Conservation (phyloP, 176 grass and related monocot species). For the Zea mays region DNA sequence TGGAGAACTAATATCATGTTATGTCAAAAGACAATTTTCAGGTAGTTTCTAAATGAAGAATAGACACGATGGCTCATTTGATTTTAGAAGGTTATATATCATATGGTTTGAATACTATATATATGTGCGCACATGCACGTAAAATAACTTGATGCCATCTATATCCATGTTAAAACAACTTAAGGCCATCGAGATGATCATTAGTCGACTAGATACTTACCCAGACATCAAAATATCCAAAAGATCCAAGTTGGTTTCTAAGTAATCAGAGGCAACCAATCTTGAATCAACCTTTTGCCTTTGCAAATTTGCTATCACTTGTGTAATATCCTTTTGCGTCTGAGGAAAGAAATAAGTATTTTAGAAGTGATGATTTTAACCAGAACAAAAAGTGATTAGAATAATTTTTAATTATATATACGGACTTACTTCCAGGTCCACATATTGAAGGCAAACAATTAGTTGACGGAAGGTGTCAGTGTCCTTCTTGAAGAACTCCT, state of each 20-base stretch:
- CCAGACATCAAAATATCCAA: constrained; percentile 52
- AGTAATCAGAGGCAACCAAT: constrained; percentile 59
- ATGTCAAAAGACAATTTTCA: background rate
- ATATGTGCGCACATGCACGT: background rate
- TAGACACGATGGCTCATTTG: background rate
- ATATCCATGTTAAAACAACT: background rate
- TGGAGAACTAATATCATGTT: background rate
- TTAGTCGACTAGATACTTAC: constrained; percentile 35
- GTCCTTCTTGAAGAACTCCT: constrained; percentile 63
- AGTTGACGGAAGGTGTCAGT: constrained; percentile 35
- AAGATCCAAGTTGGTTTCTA: constrained; percentile 64
- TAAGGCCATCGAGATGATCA: background rate
- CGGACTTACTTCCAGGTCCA: constrained; percentile 55
- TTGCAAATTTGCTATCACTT: constrained; percentile 64
- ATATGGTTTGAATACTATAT: background rate
- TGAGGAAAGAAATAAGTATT: background rate
- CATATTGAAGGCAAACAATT: constrained; percentile 43
- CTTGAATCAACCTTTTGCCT: constrained; percentile 64
- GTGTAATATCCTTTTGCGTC: constrained; percentile 64
- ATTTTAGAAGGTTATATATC: background rate
- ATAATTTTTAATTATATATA: background rate
- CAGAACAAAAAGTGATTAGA: background rate
- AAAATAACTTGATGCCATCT: background rate
- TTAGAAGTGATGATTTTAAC: background rate
- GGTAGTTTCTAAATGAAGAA: background rate